Conservation (phyloP, 768 basidiomycete genomes). For the Cytidiella melzeri region DNA sequence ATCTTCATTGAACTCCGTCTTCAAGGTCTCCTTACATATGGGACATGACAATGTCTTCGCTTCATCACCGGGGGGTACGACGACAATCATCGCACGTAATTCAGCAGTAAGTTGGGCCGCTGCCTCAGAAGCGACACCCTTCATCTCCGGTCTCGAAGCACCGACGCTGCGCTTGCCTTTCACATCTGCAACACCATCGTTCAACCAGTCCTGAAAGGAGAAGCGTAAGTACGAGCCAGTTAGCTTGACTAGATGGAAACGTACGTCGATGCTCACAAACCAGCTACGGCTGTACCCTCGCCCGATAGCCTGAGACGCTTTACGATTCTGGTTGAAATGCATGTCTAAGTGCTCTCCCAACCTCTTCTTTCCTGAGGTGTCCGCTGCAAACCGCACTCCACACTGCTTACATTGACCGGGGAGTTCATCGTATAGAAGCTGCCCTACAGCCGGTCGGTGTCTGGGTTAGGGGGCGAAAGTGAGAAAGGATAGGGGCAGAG, state of each 20-base stretch:
- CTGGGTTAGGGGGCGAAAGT: conserved; percentile 26
- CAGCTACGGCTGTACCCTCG: conserved; percentile 88
- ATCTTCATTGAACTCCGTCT: conserved; percentile 89
- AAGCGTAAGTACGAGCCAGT: conserved; percentile 9
- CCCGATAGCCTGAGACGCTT: conserved; percentile 69
- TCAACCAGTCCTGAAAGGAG: conserved; percentile 75
- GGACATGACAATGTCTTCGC: conserved; percentile 83
- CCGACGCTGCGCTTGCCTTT: conserved; percentile 69
- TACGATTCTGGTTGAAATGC: conserved; percentile 93
- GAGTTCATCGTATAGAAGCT: conserved; percentile 70
- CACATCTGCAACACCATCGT: conserved; percentile 50
- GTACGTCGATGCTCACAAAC: conserved; percentile 79
- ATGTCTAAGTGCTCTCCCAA: conserved; percentile 91
- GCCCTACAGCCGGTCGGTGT: conserved; percentile 51
- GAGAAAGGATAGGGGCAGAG: background rate
- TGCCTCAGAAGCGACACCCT: conserved; percentile 55
- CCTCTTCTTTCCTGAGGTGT: conserved; percentile 59
- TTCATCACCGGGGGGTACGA: conserved; percentile 87
- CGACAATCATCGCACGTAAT: conserved; percentile 71
- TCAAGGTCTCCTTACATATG: conserved; percentile 91
- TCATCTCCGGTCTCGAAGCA: conserved; percentile 45
- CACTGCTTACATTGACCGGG: conserved; percentile 91
- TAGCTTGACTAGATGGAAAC: conserved; percentile 21
- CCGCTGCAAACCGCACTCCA: conserved; percentile 79
- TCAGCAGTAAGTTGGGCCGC: conserved; percentile 70